A percentile compares a stretch with the other conserved stretches of the same genome.
Conservation (phyloP, 352 stramenopile species). For the Phytophthora sojae region DNA sequence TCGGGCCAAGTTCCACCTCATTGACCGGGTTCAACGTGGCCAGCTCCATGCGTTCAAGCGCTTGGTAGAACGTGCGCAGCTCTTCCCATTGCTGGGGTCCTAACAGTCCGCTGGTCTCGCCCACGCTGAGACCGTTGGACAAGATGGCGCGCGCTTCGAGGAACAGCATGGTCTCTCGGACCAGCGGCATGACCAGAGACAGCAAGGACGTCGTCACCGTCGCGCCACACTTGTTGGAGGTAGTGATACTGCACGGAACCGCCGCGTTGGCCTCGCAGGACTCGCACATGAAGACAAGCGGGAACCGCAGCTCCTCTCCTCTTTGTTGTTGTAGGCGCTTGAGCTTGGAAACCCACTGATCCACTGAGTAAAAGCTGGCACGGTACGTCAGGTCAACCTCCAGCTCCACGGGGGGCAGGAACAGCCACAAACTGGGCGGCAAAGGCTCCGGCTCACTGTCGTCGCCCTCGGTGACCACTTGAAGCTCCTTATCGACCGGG, state of each 20-base stretch:
- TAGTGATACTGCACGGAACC: constrained; percentile 28
- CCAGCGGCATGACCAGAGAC: constrained; percentile 64
- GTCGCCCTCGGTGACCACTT: background rate
- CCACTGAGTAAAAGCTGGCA: constrained; percentile 42
- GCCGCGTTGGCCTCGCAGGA: constrained; percentile 35
- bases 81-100: constrained; percentile 57
- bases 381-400: constrained; percentile 31
- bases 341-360: constrained; percentile 58
- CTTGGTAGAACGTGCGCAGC: constrained; percentile 64
- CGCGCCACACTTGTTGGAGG: constrained; percentile 34
- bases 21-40: constrained; percentile 62
- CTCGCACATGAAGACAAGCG: constrained; percentile 72
- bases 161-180: constrained; percentile 74
- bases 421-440: constrained; percentile 71
- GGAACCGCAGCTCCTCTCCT: constrained; percentile 54
- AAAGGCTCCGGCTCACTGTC: constrained; percentile 30
- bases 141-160: constrained; percentile 61
- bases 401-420: constrained; percentile 58
- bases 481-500: constrained; percentile 1
- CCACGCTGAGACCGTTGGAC: constrained; percentile 41
- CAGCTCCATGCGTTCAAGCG: constrained; percentile 61
- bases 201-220: constrained; percentile 56
- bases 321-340: constrained; percentile 45
- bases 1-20: constrained; percentile 55
- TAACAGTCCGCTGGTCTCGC: constrained; percentile 46